phyloP scores from a whole-genome alignment of 2,329 filamentous ascomycete species.

The Calonectria henricotiae region DNA sequence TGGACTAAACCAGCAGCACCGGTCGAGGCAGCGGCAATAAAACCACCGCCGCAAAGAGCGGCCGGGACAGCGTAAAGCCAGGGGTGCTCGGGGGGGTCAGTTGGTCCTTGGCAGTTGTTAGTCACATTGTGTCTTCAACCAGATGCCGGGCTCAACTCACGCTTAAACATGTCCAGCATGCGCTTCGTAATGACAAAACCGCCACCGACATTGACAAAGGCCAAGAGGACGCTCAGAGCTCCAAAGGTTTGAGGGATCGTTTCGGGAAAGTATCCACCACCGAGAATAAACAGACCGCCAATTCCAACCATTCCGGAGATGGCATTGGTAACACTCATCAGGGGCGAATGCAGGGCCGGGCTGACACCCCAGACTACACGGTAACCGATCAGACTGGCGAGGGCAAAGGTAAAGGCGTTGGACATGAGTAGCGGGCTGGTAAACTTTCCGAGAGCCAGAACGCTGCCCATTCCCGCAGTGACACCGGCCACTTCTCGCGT shows the following conservation, averaged over 20 bases:
- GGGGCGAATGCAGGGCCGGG: constrained; percentile 87
- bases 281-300: constrained; percentile 90
- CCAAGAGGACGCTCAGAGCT: constrained; percentile 84
- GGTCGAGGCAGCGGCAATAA: constrained; percentile 83
- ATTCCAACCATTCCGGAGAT: constrained; percentile 94
- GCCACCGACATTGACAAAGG: constrained; percentile 90
- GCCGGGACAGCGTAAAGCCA: constrained; percentile 89
- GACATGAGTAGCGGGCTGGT: constrained; percentile 90
- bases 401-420: constrained; percentile 87
- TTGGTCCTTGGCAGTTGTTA: constrained; percentile 70
- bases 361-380: constrained; percentile 90
- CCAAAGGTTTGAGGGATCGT: constrained; percentile 87
- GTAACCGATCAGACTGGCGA: constrained; percentile 90
- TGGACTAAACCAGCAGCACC: constrained; percentile 89
- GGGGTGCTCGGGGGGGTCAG: constrained; percentile 89
- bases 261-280: constrained; percentile 83
- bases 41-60: constrained; percentile 84
- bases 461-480: constrained; percentile 84
- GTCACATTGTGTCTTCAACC: background rate
- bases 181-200: constrained; percentile 94
- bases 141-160: constrained; percentile 58
- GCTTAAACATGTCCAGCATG: constrained; percentile 94
- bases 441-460: constrained; percentile 83
- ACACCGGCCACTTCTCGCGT: constrained; percentile 82
- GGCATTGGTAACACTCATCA: constrained; percentile 95